Evolutionary conservation across 208 protist genomes (phyloP), one percentile per base, ranked within the genome.

Genomic region (Trypanosomatidae sp.): DNA sequence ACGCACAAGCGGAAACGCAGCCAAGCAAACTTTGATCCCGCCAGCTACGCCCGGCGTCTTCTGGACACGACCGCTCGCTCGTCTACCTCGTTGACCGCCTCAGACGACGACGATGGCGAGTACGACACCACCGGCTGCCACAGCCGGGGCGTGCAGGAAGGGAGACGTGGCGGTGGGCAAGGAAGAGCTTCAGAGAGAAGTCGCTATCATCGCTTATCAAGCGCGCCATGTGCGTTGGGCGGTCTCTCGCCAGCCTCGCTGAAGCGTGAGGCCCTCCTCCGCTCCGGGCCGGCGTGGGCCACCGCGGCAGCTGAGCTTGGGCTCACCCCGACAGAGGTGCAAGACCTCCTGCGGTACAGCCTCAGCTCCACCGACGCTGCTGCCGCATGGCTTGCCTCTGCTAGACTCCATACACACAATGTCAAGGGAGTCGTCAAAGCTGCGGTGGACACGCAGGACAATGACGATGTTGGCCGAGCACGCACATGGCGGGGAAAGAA

Each of bases 301-400:
- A 66, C 52, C 0, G 69, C 75, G 3, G 69, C 69, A 28, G 52
- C 69, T 25, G 75, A 79, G 52, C 28, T 74, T 25, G 75, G 75
- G 7, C 39, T 79, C 17, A 66, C 75, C n/a, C 68, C 53, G 5
- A 3, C 19, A 8, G 69, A 79, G 46, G 68, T 71, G 19, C 69
- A 46, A 19, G 69, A 74, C 13, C 46, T 79, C 52, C 62, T 79
- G 36, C 75, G 64, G 15, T 79, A 79, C 75, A 79, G 75, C 69
- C 36, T 74, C 15, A 74, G 44, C 59, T 49, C 68, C 13, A 62
- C 75, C 30, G 62, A 58, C 17, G 75, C 53, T 4, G 62, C 68
- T 33, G 28, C 64, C 15, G 39, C 44, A 5, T 68, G 43, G 41
- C 64, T 53, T 53, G n/a, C 28, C 13, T 43, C 2, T n/a, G 44